A percentile compares a stretch with the other conserved stretches of the same genome.
These are phyloP conservation scores for Lachancea cidri DNA, from an alignment of 805 yeast genomes.

Conservation along the genomic window DNA sequence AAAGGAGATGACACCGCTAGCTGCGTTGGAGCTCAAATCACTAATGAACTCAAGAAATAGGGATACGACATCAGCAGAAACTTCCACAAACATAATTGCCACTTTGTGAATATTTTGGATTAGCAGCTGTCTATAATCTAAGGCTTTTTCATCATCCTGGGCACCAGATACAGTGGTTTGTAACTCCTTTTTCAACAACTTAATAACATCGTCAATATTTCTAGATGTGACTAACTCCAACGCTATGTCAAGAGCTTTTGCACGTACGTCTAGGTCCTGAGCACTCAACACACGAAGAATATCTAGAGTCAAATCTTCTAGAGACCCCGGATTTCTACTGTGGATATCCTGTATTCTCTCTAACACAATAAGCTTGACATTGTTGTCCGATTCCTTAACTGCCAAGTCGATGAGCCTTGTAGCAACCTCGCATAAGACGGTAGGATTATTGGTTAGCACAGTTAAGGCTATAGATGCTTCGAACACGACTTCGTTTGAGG, in stretches of 20 bases:
- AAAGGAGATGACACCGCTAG: slow-evolving; percentile 84
- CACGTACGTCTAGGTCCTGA: slow-evolving; percentile 87
- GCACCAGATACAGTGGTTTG: slow-evolving; percentile 58
- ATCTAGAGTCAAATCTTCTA: slow-evolving; percentile 81
- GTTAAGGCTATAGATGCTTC: slow-evolving; percentile 87
- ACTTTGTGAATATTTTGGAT: slow-evolving; percentile 84
- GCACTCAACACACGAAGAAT: slow-evolving; percentile 79
- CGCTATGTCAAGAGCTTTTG: slow-evolving; percentile 81
- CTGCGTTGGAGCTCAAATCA: slow-evolving; percentile 79
- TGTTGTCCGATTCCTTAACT: slow-evolving; percentile 89
- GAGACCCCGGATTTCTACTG: slow-evolving; percentile 67
- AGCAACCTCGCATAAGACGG: slow-evolving; percentile 73
- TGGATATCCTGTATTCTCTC: slow-evolving; percentile 79
- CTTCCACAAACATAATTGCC: slow-evolving; percentile 84
- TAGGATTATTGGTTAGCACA: slow-evolving; percentile 54
- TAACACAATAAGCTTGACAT: slow-evolving; percentile 86
- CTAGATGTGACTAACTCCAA: slow-evolving; percentile 74
- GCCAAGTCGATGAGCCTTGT: slow-evolving; percentile 83
- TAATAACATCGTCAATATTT: slow-evolving; percentile 91
- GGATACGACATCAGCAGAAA: slow-evolving; percentile 87
- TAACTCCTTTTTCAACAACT: slow-evolving; percentile 86
- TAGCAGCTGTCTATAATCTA: slow-evolving; percentile 83
- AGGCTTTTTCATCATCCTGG: slow-evolving; percentile 65
- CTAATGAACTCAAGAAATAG: slow-evolving; percentile 79
- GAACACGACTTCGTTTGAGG: slow-evolving; percentile 62